A percentile compares a stretch with the other conserved stretches of the same genome.
Evolutionary conservation across 164 flowering plant genomes (phyloP).

Genomic region (Chloranthus sessilifolius): DNA sequence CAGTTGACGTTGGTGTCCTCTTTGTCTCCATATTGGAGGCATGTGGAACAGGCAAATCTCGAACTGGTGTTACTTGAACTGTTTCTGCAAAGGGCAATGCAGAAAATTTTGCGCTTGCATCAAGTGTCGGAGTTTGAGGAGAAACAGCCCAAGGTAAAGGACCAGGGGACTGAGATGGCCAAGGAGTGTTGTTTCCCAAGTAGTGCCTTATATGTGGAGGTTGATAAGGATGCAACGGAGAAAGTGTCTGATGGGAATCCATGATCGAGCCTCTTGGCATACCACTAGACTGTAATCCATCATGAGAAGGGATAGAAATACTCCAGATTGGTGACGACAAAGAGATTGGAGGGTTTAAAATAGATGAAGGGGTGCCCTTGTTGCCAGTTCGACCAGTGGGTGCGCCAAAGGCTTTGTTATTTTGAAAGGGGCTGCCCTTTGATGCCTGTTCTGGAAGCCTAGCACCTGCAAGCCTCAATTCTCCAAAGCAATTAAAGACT

Average conservation of each 20-base stretch:
- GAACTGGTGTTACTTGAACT: constrained; percentile 49
- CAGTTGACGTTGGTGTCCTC: constrained; percentile 23
- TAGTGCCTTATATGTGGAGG: constrained; percentile 52
- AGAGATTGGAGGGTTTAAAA: constrained; percentile 41
- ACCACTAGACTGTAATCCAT: constrained; percentile 37
- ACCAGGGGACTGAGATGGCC: constrained; percentile 61
- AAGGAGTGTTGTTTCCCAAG: constrained; percentile 45
- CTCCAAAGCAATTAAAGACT: not conserved
- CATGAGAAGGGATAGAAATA: constrained; percentile 49
- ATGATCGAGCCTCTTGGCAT: constrained; percentile 37
- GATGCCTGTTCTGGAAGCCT: constrained; percentile 37
- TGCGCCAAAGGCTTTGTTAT: constrained; percentile 36
- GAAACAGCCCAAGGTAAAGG: constrained; percentile 60
- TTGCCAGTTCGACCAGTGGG: constrained; percentile 43
- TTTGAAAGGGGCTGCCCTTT: constrained; percentile 35
- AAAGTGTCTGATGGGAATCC: constrained; percentile 50
- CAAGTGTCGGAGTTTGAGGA: constrained; percentile 46
- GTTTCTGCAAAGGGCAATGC: constrained; percentile 49
- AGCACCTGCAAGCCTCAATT: constrained; percentile 38
- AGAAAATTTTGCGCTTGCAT: constrained; percentile 36
- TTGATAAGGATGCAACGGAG: constrained; percentile 65
- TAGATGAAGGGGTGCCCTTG: constrained; percentile 40
- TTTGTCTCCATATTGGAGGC: constrained; percentile 34
- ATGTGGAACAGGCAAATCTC: constrained; percentile 39
- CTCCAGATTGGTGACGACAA: constrained; percentile 89